phyloP scores from a whole-genome alignment of 306 rosid species.

The Coriaria nepalensis region DNA sequence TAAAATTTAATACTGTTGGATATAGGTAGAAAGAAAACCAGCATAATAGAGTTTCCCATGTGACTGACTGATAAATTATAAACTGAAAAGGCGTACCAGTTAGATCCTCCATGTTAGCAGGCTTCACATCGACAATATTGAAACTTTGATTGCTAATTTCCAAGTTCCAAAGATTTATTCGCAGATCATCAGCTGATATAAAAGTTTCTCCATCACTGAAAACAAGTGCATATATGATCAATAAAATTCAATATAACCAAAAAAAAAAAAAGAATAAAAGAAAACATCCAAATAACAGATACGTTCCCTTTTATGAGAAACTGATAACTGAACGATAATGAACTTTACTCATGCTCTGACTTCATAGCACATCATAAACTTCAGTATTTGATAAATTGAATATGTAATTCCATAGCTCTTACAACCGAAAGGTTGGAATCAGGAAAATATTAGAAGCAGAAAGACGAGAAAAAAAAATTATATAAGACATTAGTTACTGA shows the following conservation, averaged over 20 bases:
- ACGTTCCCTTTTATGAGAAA: too few species aligned
- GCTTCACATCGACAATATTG: slow-evolving; percentile 97
- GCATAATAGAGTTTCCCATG: background rate
- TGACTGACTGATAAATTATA: background rate
- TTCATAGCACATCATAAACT: too few species aligned
- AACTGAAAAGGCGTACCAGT: slow-evolving; percentile 52
- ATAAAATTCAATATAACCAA: background rate
- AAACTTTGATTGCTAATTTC: slow-evolving; percentile 98
- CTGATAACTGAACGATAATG: too few species aligned
- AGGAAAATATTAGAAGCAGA: too few species aligned
- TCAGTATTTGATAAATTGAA: too few species aligned
- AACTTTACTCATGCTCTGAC: too few species aligned
- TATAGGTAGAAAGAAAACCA: background rate
- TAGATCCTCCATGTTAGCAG: slow-evolving; percentile 98
- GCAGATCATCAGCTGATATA: slow-evolving; percentile 97
- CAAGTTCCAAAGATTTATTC: slow-evolving; percentile 97
- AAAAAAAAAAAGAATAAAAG: background rate
- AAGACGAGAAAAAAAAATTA: too few species aligned
- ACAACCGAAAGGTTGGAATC: too few species aligned
- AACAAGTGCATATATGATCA: background rate
- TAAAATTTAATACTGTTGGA: too few species aligned
- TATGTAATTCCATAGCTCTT: too few species aligned
- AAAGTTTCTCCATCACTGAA: slow-evolving; percentile 92
- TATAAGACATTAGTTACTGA: too few species aligned
- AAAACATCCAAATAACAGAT: background rate